Evolutionary conservation across 441 rosid genomes (phyloP), one percentile per base, ranked within the genome.

Genomic region (Erysimum cheiri): DNA sequence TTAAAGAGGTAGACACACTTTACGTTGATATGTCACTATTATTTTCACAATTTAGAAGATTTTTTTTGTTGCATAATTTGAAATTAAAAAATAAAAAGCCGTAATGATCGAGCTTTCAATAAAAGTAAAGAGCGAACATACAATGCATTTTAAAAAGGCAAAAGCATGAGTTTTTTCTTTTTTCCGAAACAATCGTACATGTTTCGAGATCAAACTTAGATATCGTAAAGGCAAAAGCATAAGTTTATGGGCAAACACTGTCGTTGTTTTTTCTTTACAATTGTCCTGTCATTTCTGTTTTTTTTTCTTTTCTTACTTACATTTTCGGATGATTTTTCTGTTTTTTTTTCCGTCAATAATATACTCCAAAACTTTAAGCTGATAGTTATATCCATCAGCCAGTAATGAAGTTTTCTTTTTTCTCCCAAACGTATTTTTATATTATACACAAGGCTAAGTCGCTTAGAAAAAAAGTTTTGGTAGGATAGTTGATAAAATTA

Each of bases 231-330:
- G 50, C 62, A 60, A 66, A 66, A 73, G 67, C 55, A 50, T 54
- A n/a, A 26, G 54, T 74, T 74, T 61, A 69, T 69, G 65, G 78
- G 52, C 78, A 74, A 47, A 69, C 78, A 69, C 53, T 74, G 78
- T 61, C 78, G 70, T 74, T 62, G 64, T 74, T 67, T 64, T 39
- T 13, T 28, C 65, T 62, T 55, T 68, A 54, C 60, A 61, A 57
- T 29, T 67, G 78, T 68, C 63, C 33, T 60, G 63, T 74, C 73
- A 53, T 61, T 53, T 68, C 78, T 46, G 48, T 61, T 74, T 60
- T 40, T 48, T 5, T 0, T 32, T 17, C 31, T 6, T 32, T 4
- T 14, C 4, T 57, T 19, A 3, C 64, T 59, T 58, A 54, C 37
- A 61, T 47, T 43, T 37, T 61, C 50, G 8, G 73, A 14, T 60